Percentiles rank a stretch among this genome's conserved stretches.
Conservation (phyloP, 192 early-diverging fungal species). For the Coemansia sp. region DNA sequence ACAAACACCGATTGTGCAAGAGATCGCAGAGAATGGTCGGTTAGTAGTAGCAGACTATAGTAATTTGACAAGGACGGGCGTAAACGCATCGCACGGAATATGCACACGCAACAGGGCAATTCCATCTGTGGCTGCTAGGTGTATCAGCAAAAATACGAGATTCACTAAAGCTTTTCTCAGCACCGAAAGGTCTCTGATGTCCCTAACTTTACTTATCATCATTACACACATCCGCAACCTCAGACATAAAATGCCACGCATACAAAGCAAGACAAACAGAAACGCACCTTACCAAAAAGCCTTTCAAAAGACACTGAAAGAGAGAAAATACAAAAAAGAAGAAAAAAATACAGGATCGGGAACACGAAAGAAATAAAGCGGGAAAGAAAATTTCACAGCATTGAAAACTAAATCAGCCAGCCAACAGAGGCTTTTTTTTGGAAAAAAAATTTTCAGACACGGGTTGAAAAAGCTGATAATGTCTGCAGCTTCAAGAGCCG, state of each 20-base stretch:
- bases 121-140: neutral
- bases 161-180: conserved; percentile 9
- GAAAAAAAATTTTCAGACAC: too few species aligned
- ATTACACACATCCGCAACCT: neutral
- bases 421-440: too few species aligned
- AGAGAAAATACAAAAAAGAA: neutral
- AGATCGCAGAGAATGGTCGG: too few species aligned
- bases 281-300: neutral
- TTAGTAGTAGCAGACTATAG: too few species aligned
- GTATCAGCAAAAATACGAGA: conserved; percentile 14
- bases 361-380: neutral
- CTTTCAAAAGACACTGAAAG: neutral
- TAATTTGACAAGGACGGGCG: neutral
- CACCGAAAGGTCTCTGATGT: conserved; percentile 9
- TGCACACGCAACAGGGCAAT: neutral
- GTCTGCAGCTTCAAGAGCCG: too few species aligned
- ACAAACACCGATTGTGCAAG: too few species aligned
- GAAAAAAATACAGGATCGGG: neutral
- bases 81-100: neutral
- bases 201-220: conserved; percentile 7
- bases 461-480: too few species aligned
- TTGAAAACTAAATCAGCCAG: too few species aligned
- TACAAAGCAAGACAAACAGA: neutral
- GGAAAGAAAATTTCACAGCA: neutral
- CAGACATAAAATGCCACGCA: neutral